Evolutionary conservation across 1,139 yeast genomes (phyloP), one percentile per base, ranked within the genome.

Genomic region (Petasospora fabianii): DNA sequence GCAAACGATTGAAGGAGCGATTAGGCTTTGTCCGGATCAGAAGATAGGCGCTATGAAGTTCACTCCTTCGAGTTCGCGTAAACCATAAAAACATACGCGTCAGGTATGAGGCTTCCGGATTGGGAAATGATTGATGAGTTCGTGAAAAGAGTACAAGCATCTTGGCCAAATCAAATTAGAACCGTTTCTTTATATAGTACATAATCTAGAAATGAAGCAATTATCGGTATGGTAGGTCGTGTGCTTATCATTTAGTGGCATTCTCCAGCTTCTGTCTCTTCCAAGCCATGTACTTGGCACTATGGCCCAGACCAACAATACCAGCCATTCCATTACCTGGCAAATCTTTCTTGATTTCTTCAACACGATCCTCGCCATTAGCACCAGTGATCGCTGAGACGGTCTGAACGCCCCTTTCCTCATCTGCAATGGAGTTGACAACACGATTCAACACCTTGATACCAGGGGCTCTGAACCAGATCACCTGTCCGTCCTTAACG

Each of bases 391-490:
- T 20, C 22, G 10, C 22, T n/a, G n/a, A n/a, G n/a, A n/a, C n/a
- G n/a, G n/a, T n/a, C n/a, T n/a, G n/a, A n/a, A n/a, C n/a, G n/a
- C n/a, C 16, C n/a, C 13, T 26, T 6, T 26, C n/a, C 6, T 26
- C 28, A 26, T 22, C 12, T 6, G 26, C 12, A 10, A 22, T 13
- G 5, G 12, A 11, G n/a, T 22, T 33, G 6, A 24, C 41, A 12
- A 26, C 13, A 11, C 48, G 22, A 20, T 30, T 36, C 12, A 32
- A 14, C 14, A 80, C 62, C 38, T 71, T 66, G 9, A 82, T 65
- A 11, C 96, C 95, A 7, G 96, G 88, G 3, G 92, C 77, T 46
- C 86, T 73, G 61, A 81, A 86, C 90, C 96, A 88, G 16, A 85
- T 63, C 29, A 83, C 65, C 41, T 82, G 84, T 22, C 66, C 66